phyloP scores from a whole-genome alignment of 192 early-diverging fungal species.

The Rhizoclosmatium sp. region DNA sequence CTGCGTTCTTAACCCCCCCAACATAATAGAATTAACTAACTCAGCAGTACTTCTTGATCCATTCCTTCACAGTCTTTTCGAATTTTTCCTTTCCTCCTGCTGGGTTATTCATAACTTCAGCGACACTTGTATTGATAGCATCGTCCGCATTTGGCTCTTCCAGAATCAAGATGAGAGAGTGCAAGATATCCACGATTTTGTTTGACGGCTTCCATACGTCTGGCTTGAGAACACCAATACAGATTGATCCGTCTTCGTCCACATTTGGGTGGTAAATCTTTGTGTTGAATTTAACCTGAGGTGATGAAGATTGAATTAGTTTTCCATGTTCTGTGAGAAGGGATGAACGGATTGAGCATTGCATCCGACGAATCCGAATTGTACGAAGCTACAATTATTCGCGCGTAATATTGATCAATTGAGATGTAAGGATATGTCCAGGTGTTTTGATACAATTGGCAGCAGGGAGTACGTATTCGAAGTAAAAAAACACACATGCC shows the following conservation, averaged over 20 bases:
- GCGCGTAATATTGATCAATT: background rate
- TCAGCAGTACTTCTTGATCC: conserved; percentile 63
- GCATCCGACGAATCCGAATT: background rate
- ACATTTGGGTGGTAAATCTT: conserved; percentile 87
- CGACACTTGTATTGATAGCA: conserved; percentile 76
- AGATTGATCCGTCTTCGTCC: conserved; percentile 84
- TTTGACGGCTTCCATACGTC: conserved; percentile 90
- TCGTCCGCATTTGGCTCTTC: conserved; percentile 85
- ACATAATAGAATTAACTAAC: too few relatives aligned
- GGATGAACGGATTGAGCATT: background rate
- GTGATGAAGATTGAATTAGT: too few relatives aligned
- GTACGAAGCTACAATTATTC: background rate
- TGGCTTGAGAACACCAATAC: conserved; percentile 75
- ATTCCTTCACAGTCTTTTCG: conserved; percentile 75
- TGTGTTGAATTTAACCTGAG: conserved; percentile 75
- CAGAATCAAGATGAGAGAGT: conserved; percentile 68
- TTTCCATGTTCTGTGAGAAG: too few relatives aligned
- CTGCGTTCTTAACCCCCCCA: too few relatives aligned
- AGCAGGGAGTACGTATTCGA: too few relatives aligned
- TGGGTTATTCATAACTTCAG: conserved; percentile 68
- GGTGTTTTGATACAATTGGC: too few relatives aligned
- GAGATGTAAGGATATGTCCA: background rate
- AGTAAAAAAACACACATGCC: conserved; percentile 44
- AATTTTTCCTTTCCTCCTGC: conserved; percentile 45
- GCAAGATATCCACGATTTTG: conserved; percentile 71